A percentile compares a stretch with the other conserved stretches of the same genome.
These are phyloP conservation scores for Gentiana straminea DNA, from an alignment of 257 asterid genomes.

Conservation along the genomic window DNA sequence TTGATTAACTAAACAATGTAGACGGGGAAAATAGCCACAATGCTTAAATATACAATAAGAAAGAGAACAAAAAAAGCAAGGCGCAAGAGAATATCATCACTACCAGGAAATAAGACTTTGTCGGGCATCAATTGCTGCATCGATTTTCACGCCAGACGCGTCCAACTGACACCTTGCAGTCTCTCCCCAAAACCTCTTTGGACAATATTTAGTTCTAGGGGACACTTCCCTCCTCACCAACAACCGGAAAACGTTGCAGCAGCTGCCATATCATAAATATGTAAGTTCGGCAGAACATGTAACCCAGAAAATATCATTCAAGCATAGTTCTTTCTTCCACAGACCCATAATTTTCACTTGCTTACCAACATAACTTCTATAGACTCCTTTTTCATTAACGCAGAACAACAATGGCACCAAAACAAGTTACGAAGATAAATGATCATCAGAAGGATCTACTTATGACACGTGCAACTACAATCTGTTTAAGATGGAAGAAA, in stretches of 20 bases:
- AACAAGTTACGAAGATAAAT: background rate
- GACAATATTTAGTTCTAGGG: conserved; percentile 59
- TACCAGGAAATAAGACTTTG: conserved; percentile 91
- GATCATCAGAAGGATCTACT: no score
- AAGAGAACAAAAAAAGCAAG: background rate
- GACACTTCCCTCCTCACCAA: conserved; percentile 79
- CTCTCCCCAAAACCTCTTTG: conserved; percentile 65
- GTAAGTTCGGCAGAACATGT: no score
- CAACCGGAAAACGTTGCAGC: conserved; percentile 59
- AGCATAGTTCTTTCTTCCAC: no score
- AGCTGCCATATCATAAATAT: conserved; percentile 22
- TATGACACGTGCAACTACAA: no score
- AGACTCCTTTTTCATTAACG: background rate
- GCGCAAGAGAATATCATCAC: background rate
- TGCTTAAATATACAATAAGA: background rate
- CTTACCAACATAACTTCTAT: no score
- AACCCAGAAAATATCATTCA: no score
- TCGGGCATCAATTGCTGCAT: conserved; percentile 59
- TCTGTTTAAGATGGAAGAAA: no score
- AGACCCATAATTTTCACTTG: no score
- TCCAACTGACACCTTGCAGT: conserved; percentile 30
- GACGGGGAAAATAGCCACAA: conserved; percentile 1
- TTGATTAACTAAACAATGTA: background rate
- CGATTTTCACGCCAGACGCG: conserved; percentile 34
- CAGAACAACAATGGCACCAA: background rate